These are phyloP conservation scores for Huntiella abstrusa DNA, from an alignment of 2,329 filamentous ascomycete species.

Conservation along the genomic window DNA sequence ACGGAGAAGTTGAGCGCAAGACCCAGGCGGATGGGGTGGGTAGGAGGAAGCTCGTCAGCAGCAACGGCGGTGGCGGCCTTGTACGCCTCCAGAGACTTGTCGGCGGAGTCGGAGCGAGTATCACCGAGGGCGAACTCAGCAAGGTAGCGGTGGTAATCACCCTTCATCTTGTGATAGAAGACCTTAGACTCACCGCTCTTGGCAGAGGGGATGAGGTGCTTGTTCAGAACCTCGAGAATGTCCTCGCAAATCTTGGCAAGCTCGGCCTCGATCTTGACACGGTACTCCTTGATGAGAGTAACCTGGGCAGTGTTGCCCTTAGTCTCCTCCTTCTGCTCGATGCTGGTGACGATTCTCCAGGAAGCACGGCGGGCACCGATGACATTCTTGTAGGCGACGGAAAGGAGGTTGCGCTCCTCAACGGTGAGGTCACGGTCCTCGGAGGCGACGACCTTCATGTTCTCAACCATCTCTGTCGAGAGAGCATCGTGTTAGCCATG, in stretches of 20 bases:
- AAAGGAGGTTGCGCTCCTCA: conserved; percentile 93
- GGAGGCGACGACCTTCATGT: conserved; percentile 97
- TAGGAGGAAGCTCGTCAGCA: conserved; percentile 91
- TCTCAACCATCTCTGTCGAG: conserved; percentile 85
- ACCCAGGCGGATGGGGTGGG: conserved; percentile 93
- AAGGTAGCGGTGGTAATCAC: conserved; percentile 97
- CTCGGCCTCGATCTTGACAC: conserved; percentile 93
- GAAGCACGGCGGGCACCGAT: conserved; percentile 91
- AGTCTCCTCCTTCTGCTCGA: conserved; percentile 98
- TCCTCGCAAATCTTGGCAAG: conserved; percentile 96
- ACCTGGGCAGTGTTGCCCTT: conserved; percentile 94
- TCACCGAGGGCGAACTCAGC: conserved; percentile 91
- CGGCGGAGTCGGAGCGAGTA: conserved; percentile 85
- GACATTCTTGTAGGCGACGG: conserved; percentile 98
- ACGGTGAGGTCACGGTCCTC: conserved; percentile 69
- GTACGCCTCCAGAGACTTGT: conserved; percentile 92
- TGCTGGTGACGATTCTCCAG: conserved; percentile 95
- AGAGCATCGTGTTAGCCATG: conserved; percentile 4
- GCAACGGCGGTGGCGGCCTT: conserved; percentile 94
- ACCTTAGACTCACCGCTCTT: conserved; percentile 97
- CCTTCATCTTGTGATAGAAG: conserved; percentile 99
- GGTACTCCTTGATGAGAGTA: conserved; percentile 88
- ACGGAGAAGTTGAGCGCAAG: conserved; percentile 98
- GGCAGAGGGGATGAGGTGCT: conserved; percentile 84
- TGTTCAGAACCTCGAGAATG: conserved; percentile 83